Evolutionary conservation across 257 asterid genomes (phyloP), one percentile per base, ranked within the genome.

Genomic region (Coffea eugenioides): DNA sequence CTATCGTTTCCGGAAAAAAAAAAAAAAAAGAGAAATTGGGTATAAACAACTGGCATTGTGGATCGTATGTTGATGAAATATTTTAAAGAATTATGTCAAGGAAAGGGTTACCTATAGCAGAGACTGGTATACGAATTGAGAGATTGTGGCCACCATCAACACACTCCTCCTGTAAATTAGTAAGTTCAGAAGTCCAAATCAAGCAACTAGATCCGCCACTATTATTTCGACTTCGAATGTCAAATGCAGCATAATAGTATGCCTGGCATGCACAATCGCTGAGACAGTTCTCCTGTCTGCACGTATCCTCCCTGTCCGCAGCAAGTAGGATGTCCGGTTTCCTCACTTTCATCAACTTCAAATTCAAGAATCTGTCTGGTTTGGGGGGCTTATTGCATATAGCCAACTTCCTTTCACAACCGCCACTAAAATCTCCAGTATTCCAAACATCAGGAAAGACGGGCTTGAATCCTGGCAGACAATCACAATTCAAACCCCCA

Each of bases 401-500:
- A 46, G 43, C 8, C 43, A 23, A 18, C 76, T 46, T 48, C 39
- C 64, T 69, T 0, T 41, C 66, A 69, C 90, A 89, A 36, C 87
- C 90, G 14, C 46, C 77, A 1, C 77, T 61, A 67, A 68, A 56
- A 0, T 23, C 11, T 69, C 77, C 73, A 10, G 6, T 64, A 1
- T 12, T 43, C 86, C 83, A 83, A 48, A 64, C 74, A 5, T 72
- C 80, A 4, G 54, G 25, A 7, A 56, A 21, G 34, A 13, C 54
- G 13, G 73, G 74, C 18, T 74, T 71, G 75, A 49, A 83, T 43
- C 90, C 92, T 13, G 23, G 64, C 84, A 85, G 78, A 67, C 90
- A 87, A 11, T 36, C 23, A 73, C 90, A 89, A 12, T 7, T 8
- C 36, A 52, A 64, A 46, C 8, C 14, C 21, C 9, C 41, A 1